Evolutionary conservation across 305 asterid species (phyloP).

Genomic region (Solanum hybrid): DNA sequence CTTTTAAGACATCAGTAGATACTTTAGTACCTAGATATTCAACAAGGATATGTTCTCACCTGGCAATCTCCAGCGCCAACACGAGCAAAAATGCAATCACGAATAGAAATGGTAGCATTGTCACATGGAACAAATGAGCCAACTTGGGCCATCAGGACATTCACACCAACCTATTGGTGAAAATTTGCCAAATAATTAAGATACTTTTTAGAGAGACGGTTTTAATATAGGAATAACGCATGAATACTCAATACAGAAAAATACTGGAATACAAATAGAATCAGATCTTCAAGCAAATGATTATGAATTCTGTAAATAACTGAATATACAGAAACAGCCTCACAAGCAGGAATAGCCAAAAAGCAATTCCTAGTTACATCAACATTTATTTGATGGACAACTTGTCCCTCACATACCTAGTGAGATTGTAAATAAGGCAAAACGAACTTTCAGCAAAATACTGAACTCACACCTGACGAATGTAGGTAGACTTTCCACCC

Average conservation of each 20-base stretch:
- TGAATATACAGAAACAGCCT: background rate
- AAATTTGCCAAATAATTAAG: background rate
- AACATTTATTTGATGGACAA: background rate
- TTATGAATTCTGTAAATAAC: background rate
- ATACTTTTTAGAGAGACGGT: background rate
- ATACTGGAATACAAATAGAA: background rate
- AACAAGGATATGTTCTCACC: conserved; percentile 28
- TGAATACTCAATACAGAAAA: background rate
- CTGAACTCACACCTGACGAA: conserved; percentile 63
- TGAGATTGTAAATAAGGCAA: conserved; percentile 2
- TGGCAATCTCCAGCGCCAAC: conserved; percentile 99
- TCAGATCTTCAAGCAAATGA: conserved; percentile 2
- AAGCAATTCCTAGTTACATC: background rate
- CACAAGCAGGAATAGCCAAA: background rate
- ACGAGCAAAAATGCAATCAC: conserved; percentile 97
- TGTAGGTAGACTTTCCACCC: conserved; percentile 98
- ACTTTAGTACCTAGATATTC: background rate
- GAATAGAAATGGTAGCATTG: conserved; percentile 74
- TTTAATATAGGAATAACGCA: background rate
- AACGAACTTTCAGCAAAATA: background rate
- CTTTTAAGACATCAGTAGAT: background rate
- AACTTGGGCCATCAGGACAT: conserved; percentile 90
- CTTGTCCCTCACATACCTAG: background rate
- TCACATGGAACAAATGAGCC: conserved; percentile 93
- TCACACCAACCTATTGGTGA: conserved; percentile 76